Evolutionary conservation across 768 basidiomycete species (phyloP).

Genomic region (Podaxis pistillaris): DNA sequence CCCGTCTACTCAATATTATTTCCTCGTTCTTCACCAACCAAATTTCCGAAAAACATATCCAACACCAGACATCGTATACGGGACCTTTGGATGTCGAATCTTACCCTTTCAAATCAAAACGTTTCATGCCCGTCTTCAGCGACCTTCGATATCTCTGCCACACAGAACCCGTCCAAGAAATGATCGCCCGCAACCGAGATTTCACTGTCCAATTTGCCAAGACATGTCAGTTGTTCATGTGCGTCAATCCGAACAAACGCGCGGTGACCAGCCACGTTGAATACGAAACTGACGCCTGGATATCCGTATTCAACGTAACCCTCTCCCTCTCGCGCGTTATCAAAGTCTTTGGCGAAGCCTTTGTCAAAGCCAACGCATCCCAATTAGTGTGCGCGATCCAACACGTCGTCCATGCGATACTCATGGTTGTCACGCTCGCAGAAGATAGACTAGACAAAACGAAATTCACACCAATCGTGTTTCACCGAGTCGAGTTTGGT

Average conservation of each 20-base stretch:
- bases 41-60: constrained; percentile 69
- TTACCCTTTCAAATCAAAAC: constrained; percentile 89
- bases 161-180: constrained; percentile 73
- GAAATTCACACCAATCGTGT: constrained; percentile 61
- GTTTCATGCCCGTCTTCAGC: constrained; percentile 93
- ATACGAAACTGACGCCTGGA: constrained; percentile 97
- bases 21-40: constrained; percentile 93
- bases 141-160: constrained; percentile 86
- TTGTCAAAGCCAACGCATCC: constrained; percentile 3
- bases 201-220: constrained; percentile 71
- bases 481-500: constrained; percentile 69
- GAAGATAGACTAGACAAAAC: constrained; percentile 65
- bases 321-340: constrained; percentile 64
- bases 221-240: constrained; percentile 89
- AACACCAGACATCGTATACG: constrained; percentile 33
- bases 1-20: constrained; percentile 79
- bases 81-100: constrained; percentile 71
- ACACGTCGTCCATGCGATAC: constrained; percentile 54
- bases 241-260: constrained; percentile 87
- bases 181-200: constrained; percentile 68
- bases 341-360: constrained; percentile 87
- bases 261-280: constrained; percentile 87
- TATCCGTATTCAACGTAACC: constrained; percentile 94
- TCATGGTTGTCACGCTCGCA: constrained; percentile 66
- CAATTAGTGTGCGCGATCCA: constrained; percentile 10